phyloP scores from a whole-genome alignment of 768 basidiomycete genomes.

The Rhodotorula taiwanensis region DNA sequence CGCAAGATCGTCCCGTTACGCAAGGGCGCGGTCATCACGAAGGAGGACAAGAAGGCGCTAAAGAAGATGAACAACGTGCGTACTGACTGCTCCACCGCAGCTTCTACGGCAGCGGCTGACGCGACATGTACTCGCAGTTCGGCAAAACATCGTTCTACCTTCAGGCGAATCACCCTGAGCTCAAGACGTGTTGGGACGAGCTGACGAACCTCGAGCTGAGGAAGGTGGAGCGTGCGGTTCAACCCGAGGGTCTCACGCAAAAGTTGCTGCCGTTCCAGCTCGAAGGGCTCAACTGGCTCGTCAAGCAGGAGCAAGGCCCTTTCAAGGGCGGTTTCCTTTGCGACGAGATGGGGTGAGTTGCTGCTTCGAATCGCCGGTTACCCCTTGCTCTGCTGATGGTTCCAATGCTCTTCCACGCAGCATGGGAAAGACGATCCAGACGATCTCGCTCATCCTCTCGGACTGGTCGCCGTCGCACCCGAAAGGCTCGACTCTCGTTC shows the following conservation, averaged over 20 bases:
- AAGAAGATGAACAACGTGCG: slow-evolving; percentile 58
- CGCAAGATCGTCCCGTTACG: slow-evolving; percentile 44
- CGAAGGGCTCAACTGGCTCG: slow-evolving; percentile 94
- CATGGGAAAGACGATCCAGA: slow-evolving; percentile 95
- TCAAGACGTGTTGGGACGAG: slow-evolving; percentile 46
- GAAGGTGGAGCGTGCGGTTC: slow-evolving; percentile 60
- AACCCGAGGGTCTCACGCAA: slow-evolving; percentile 75
- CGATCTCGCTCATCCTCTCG: slow-evolving; percentile 78
- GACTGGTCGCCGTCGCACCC: slow-evolving; percentile 50
- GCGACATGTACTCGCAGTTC: neutral
- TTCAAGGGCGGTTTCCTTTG: slow-evolving; percentile 84
- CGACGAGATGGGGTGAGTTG: slow-evolving; percentile 50
- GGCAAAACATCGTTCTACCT: slow-evolving; percentile 21
- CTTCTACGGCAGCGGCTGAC: neutral
- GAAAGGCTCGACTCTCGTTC: slow-evolving; percentile 73
- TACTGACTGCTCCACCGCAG: slow-evolving; percentile 49
- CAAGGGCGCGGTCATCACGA: slow-evolving; percentile 40
- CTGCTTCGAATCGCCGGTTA: neutral
- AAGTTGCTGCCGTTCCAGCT: slow-evolving; percentile 87
- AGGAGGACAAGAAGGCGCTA: slow-evolving; percentile 49
- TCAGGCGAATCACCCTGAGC: slow-evolving; percentile 34
- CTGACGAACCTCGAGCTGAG: slow-evolving; percentile 63
- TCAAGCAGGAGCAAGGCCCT: slow-evolving; percentile 73
- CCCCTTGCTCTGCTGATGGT: slow-evolving; percentile 10
- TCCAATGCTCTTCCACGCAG: slow-evolving; percentile 39